Conservation (phyloP, 2,329 filamentous ascomycete species). For the Fusarium dimerum region DNA sequence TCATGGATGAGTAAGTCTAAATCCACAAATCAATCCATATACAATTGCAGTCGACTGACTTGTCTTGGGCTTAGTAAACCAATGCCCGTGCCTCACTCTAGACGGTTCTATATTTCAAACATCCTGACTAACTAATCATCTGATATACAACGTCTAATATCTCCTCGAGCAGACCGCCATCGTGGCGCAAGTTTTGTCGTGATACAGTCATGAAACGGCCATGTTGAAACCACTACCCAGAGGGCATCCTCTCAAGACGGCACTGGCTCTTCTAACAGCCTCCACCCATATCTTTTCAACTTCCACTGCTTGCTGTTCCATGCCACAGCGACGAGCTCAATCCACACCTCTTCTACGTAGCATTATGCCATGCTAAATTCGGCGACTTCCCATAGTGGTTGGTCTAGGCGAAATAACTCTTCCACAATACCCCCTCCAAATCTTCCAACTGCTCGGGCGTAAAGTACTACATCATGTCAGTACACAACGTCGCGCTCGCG, state of each 20-base stretch:
- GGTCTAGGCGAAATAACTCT: constrained; percentile 91
- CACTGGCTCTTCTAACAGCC: too few species aligned
- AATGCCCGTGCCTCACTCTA: too few species aligned
- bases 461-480: constrained; percentile 63
- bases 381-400: neutral
- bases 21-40: too few species aligned
- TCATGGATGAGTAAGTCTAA: too few species aligned
- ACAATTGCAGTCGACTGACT: too few species aligned
- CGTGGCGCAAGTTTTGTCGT: too few species aligned
- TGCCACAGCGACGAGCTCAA: neutral
- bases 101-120: neutral
- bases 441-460: constrained; percentile 92
- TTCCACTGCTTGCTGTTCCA: neutral
- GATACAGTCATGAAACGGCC: too few species aligned
- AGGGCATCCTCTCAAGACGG: too few species aligned
- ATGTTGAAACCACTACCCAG: neutral
- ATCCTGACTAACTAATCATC: constrained; percentile 11
- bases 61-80: too few species aligned
- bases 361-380: constrained; percentile 14
- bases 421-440: constrained; percentile 95
- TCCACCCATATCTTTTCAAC: too few species aligned
- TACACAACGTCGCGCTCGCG: neutral
- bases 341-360: neutral
- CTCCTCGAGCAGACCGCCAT: neutral
- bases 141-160: constrained; percentile 26